A percentile compares a stretch with the other conserved stretches of the same genome.
phyloP scores from a whole-genome alignment of 2,329 filamentous ascomycete genomes.

The Coleophoma cylindrospora region DNA sequence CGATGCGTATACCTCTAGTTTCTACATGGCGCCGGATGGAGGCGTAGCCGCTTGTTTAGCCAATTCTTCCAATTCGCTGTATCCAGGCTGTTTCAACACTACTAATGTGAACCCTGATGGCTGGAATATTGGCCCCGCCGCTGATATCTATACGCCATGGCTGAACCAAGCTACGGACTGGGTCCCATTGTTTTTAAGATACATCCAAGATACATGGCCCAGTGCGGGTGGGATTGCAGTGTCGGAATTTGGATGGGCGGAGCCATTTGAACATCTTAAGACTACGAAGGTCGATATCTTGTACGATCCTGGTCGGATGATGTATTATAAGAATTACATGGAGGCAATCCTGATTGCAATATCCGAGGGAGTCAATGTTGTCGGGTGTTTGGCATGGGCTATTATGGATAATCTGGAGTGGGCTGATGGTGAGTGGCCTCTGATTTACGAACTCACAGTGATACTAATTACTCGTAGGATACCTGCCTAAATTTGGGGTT shows the following conservation, averaged over 20 bases:
- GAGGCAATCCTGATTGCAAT: slow-evolving; percentile 61
- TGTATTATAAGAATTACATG: slow-evolving; percentile 75
- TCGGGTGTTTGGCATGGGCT: slow-evolving; percentile 82
- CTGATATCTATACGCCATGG: slow-evolving; percentile 19
- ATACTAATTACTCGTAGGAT: not conserved
- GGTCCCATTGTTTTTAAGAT: slow-evolving; percentile 18
- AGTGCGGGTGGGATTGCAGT: slow-evolving; percentile 16
- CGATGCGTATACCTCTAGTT: slow-evolving; percentile 52
- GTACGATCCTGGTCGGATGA: slow-evolving; percentile 70
- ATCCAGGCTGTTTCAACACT: slow-evolving; percentile 16
- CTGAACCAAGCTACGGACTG: slow-evolving; percentile 19
- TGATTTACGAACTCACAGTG: not conserved
- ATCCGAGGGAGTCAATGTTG: slow-evolving; percentile 73
- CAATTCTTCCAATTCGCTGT: slow-evolving; percentile 20
- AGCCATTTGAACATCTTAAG: slow-evolving; percentile 19
- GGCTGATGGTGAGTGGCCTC: slow-evolving; percentile 30
- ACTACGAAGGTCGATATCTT: slow-evolving; percentile 41
- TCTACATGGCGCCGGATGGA: slow-evolving; percentile 37
- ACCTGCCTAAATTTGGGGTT: slow-evolving; percentile 31
- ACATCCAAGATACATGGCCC: slow-evolving; percentile 21
- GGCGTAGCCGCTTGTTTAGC: slow-evolving; percentile 31
- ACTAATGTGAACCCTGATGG: slow-evolving; percentile 7
- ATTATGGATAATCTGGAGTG: slow-evolving; percentile 56
- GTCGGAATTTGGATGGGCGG: slow-evolving; percentile 21
- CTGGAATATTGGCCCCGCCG: slow-evolving; percentile 17